phyloP scores from a whole-genome alignment of 306 rosid species.

The Trichosanthes cucumerina region DNA sequence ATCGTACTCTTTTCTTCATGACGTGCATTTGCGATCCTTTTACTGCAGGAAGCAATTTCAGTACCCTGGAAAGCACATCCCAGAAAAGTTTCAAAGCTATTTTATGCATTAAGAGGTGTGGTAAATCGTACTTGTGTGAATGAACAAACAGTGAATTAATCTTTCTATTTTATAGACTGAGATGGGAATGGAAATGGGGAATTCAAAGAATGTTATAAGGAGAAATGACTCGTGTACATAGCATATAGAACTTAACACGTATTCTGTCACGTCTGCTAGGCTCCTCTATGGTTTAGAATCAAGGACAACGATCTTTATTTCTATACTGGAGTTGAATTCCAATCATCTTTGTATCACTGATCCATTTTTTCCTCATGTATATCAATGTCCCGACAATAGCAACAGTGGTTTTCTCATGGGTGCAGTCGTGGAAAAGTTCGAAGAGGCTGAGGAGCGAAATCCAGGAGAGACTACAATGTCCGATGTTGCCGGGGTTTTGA shows the following conservation, averaged over 20 bases:
- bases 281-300: background rate
- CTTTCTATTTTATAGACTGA: background rate
- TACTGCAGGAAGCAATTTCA: slow-evolving; percentile 59
- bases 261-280: background rate
- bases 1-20: background rate
- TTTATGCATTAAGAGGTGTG: slow-evolving; percentile 85
- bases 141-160: background rate
- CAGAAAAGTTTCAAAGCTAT: slow-evolving; percentile 53
- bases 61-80: slow-evolving; percentile 73
- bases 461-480: slow-evolving; percentile 49
- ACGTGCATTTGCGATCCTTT: slow-evolving; percentile 9
- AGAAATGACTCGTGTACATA: background rate
- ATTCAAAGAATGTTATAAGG: background rate
- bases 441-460: slow-evolving; percentile 60
- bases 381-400: background rate
- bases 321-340: background rate
- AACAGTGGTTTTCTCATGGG: background rate
- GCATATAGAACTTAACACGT: background rate
- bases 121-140: slow-evolving; percentile 7
- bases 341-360: background rate
- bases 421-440: slow-evolving; percentile 70
- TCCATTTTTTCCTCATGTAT: background rate
- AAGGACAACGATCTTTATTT: background rate
- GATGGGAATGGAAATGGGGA: background rate
- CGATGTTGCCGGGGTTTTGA: slow-evolving; percentile 62